Base-by-base conservation (phyloP, 139 green algal species). In the Haematococcus lacustris region DNA sequence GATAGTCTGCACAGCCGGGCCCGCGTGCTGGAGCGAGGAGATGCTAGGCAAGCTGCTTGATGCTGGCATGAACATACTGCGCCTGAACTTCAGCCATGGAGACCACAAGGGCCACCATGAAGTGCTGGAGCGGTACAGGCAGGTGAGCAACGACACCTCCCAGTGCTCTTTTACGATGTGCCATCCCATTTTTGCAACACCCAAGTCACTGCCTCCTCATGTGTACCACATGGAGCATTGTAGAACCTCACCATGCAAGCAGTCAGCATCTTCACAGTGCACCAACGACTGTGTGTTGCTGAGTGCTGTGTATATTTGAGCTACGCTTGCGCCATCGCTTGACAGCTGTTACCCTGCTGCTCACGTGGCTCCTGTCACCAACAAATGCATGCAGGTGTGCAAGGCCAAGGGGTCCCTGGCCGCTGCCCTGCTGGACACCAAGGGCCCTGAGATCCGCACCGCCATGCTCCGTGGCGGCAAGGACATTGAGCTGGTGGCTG, bases 71-170 rank as follows among this genome's bases (percentile, higher is more conserved):
- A 80, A 81, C 73, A 40, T 60, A 4, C 40, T 87, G 40, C 82
- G 88, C 33, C 68, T 93, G 21, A 93, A 91, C 76, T 92, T 93
- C 74, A 83, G 71, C 39, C 88, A 93, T 72, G 88, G 87, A 26
- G 78, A 85, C 59, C 87, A 92, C 67, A 60, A 86, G 62, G 78
- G 70, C 0, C 78, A 83, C 47, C 47, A 53, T n/a, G 41, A 38
- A 62, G 86, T 91, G 43, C 72, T 92, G 28, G 71, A 91, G 38
- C 71, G 87, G 2, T 83, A 88, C 66, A 72, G 81, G 5, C 81
- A 88, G 76, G 80, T 84, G n/a, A 1, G 74, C 35, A 17, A n/a
- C n/a, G n/a, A n/a, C n/a, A n/a, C n/a, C n/a, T n/a, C n/a, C n/a
- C n/a, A n/a, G n/a, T n/a, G n/a, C n/a, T n/a, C n/a, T n/a, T n/a